A percentile compares a stretch with the other conserved stretches of the same genome.
Evolutionary conservation across 257 asterid genomes (phyloP).

Genomic region (Solanum neorickii): DNA sequence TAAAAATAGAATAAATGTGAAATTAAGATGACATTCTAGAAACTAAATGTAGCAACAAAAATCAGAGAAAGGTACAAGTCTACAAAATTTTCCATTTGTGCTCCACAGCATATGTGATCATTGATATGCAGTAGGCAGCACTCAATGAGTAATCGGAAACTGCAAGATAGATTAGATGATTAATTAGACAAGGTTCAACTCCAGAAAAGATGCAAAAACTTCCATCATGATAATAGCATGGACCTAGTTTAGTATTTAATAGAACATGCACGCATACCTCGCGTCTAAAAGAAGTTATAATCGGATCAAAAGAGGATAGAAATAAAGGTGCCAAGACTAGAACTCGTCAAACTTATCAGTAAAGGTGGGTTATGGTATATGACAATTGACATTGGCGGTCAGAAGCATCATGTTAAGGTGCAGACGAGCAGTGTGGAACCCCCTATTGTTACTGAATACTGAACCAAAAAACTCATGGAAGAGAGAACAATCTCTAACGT

Average conservation of each 20-base stretch:
- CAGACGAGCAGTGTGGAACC: not conserved
- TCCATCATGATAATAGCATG: not conserved
- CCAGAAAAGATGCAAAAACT: not conserved
- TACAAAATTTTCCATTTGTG: conserved; percentile 61
- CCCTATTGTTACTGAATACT: not conserved
- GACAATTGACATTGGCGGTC: not conserved
- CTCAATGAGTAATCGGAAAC: conserved; percentile 78
- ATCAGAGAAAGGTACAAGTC: not conserved
- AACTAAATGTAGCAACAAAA: not conserved
- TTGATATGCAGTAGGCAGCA: conserved; percentile 79
- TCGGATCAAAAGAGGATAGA: not conserved
- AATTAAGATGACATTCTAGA: not conserved
- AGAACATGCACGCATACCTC: not conserved
- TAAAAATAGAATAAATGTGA: not conserved
- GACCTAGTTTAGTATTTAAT: not conserved
- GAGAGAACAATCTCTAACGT: not conserved
- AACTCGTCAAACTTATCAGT: not conserved
- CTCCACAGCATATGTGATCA: conserved; percentile 55
- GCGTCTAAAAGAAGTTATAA: not conserved
- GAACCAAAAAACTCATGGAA: not conserved
- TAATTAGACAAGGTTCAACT: not conserved
- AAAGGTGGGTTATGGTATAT: not conserved
- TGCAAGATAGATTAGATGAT: conserved; percentile 19
- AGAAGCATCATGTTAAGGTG: not conserved
- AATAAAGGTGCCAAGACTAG: not conserved